Evolutionary conservation across 2,329 filamentous ascomycete species (phyloP).

Genomic region (Pestalotiopsis sp.): DNA sequence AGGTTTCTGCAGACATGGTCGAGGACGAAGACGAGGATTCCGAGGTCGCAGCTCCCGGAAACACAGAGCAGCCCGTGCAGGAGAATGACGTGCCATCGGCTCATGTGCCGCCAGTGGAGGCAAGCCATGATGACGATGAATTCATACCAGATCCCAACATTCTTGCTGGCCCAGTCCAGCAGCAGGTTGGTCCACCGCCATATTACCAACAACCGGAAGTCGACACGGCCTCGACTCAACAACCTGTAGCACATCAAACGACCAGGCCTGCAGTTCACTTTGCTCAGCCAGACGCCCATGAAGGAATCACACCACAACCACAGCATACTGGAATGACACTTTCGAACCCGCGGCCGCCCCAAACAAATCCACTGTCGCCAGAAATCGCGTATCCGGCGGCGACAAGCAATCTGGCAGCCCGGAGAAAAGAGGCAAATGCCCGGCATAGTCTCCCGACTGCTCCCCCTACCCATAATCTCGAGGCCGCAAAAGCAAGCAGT

Average conservation of each 20-base stretch:
- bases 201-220: constrained; percentile 7
- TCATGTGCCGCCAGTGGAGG: constrained; percentile 10
- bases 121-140: constrained; percentile 31
- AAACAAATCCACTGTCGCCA: constrained; percentile 14
- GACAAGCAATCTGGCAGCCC: background rate
- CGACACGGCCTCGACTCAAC: background rate
- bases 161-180: constrained; percentile 27
- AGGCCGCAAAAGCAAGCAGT: background rate
- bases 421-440: background rate
- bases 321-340: constrained; percentile 18
- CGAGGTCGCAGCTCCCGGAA: constrained; percentile 1
- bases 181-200: constrained; percentile 9
- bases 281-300: constrained; percentile 23
- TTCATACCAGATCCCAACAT: constrained; percentile 36
- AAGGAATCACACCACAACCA: constrained; percentile 4
- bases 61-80: constrained; percentile 16
- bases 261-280: constrained; percentile 15
- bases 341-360: constrained; percentile 17
- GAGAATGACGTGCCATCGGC: constrained; percentile 1
- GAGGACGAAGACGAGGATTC: constrained; percentile 23
- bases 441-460: constrained; percentile 11
- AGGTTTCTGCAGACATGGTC: constrained; percentile 22
- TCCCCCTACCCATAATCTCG: background rate
- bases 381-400: constrained; percentile 11
- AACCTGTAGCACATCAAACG: background rate